These are phyloP conservation scores for Dimocarpus longan DNA, from an alignment of 345 rosid species.

Conservation along the genomic window DNA sequence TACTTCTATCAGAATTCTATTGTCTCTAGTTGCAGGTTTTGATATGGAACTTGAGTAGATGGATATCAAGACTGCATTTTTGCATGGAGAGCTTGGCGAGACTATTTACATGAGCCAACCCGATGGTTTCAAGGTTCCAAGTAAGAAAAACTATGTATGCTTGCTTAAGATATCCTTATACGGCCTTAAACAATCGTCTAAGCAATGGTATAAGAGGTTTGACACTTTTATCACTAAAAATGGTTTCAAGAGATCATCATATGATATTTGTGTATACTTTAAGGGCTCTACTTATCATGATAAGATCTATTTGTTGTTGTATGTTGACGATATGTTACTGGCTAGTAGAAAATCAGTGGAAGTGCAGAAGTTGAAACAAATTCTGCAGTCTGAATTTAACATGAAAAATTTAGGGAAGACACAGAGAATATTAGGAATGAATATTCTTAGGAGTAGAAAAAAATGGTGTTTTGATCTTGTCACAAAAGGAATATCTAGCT, in stretches of 20 bases:
- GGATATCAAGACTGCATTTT: neutral
- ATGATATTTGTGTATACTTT: neutral
- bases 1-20: neutral
- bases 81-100: neutral
- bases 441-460: too few species aligned
- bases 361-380: too few species aligned
- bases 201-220: neutral
- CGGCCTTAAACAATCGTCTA: neutral
- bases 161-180: neutral
- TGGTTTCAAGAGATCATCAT: neutral
- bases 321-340: constrained; percentile 1
- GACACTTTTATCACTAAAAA: neutral
- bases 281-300: neutral
- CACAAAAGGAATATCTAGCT: too few species aligned
- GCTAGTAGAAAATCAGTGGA: neutral
- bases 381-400: too few species aligned
- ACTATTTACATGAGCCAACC: neutral
- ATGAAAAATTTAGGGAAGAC: too few species aligned
- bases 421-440: too few species aligned
- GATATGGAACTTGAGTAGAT: neutral
- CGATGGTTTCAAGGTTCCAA: neutral
- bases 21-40: neutral
- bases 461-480: too few species aligned
- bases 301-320: neutral
- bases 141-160: neutral